Base-by-base conservation (phyloP, 2,329 filamentous ascomycete genomes). In the Cercospora sp. region DNA sequence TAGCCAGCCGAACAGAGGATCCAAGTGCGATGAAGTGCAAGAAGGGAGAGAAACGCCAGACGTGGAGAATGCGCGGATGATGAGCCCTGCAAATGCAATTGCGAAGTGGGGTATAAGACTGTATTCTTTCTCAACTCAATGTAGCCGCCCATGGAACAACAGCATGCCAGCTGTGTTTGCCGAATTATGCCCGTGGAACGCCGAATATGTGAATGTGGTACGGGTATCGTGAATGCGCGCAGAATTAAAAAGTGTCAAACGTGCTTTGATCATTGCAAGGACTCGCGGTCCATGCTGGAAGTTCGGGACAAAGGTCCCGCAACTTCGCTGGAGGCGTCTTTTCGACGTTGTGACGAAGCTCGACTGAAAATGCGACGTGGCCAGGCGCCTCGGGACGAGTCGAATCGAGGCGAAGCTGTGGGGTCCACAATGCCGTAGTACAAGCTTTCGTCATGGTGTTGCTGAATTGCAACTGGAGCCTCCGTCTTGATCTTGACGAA, bases 401-500 rank as follows among this genome's bases (percentile, higher is more conserved):
- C 77, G 45, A 77, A 76, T 58, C 76, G 75, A 57, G 72, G 77
- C 68, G 74, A 75, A 10, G 72, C 65, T 9, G 69, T 58, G 42
- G 71, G 65, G 16, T 76, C 75, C 59, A 72, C 69, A 63, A 71
- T 64, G 39, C 73, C 72, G 60, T 75, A 72, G 59, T 75, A 73
- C 28, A 39, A 45, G 31, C 68, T 70, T 53, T 78, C 70, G 71
- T 77, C 72, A 33, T 58, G n/a, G 5, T 51, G 61, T 48, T 73
- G 71, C 61, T 74, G 75, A 60, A 76, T 64, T 7, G 75, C 70
- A 48, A 76, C 67, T 0, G 76, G 75, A 16, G 72, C 69, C 68
- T 87, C 83, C 72, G 88, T 91, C 73, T 89, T 89, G 81, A 98
- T 91, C 75, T 90, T 90, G 82, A 94, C 97, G 80, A 98, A 97